Conservation (phyloP, 768 basidiomycete species). For the Panaeolus papilionaceus region DNA sequence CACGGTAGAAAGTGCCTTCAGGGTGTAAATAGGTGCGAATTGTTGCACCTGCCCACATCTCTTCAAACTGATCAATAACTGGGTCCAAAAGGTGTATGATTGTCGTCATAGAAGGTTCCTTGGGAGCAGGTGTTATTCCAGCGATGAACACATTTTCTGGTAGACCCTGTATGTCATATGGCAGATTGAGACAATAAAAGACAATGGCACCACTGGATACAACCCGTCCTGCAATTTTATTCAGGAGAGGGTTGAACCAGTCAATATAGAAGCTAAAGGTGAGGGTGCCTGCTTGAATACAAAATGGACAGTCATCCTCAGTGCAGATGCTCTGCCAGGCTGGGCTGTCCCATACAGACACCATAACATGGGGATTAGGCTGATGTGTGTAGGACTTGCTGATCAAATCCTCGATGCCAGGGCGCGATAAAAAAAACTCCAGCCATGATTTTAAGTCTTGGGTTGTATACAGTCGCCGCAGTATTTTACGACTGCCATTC, state of each 20-base stretch:
- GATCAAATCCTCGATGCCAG: conserved; percentile 31
- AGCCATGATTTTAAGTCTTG: conserved; percentile 31
- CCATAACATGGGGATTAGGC: conserved; percentile 24
- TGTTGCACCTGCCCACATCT: conserved; percentile 21
- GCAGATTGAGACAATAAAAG: conserved; percentile 24
- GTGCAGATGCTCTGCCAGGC: conserved; percentile 29
- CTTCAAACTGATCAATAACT: conserved; percentile 22
- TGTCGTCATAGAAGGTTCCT: conserved; percentile 27
- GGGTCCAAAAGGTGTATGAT: conserved; percentile 27
- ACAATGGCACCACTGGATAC: conserved; percentile 24
- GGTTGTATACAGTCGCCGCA: conserved; percentile 22
- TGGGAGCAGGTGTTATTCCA: conserved; percentile 32
- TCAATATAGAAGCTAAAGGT: too few relatives aligned
- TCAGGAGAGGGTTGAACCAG: conserved; percentile 33
- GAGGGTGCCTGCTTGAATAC: too few relatives aligned
- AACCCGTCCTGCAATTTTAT: conserved; percentile 33
- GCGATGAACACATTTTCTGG: conserved; percentile 25
- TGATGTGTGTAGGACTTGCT: conserved; percentile 19
- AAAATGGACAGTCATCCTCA: conserved; percentile 19
- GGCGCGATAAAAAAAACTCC: conserved; percentile 26
- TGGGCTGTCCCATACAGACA: conserved; percentile 34
- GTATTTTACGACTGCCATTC: conserved; percentile 19
- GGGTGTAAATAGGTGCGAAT: conserved; percentile 27
- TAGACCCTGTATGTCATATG: conserved; percentile 19
- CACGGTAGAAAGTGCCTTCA: conserved; percentile 22